Evolutionary conservation across 1,284 basidiomycete genomes (phyloP), one percentile per base, ranked within the genome.

Genomic region (Ceratobasidium sp.): DNA sequence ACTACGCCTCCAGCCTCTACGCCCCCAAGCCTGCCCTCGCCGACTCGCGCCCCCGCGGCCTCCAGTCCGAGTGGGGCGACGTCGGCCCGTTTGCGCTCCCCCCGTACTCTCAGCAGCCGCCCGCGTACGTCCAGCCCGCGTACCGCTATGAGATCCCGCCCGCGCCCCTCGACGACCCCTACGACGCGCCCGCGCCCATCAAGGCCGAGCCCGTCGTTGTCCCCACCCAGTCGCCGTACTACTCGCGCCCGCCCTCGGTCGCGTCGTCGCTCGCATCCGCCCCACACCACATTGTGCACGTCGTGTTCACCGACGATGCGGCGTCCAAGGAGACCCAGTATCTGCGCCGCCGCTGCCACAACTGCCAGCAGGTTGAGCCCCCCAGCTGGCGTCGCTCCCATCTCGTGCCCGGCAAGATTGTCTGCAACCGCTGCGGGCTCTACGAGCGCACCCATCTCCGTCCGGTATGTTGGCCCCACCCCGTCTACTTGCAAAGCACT

Each of bases 361-460:
- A 93, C 82, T 93, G 92, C 82, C 91, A 92, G 79, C 92, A 91
- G 25, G 93, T 91, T 1, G 92, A 93, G 79, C 92, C 92, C 0
- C 92, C 92, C 2, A 89, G 87, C 40, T 93, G 91, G 91, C 88
- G 92, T 56, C 87, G 92, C 49, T 89, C 87, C 33, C 92, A 91
- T 3, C 87, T 93, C 78, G 92, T 92, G 80, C 91, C 91, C 0
- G 92, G 91, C 75, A 93, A 93, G 81, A 93, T 93, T 78, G 84
- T 93, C 70, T 93, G 91, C 84, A 93, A 93, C 85, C 92, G 93
- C 83, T 93, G 91, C 75, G 91, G 91, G 16, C 84, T 93, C 49
- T 93, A 93, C 79, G 91, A 93, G 81, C 89, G 91, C 77, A 93
- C 92, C 18, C 91, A 93, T 76, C 79, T 92, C 74, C 86, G 92